Evolutionary conservation across 768 basidiomycete genomes (phyloP), one percentile per base, ranked within the genome.

Genomic region (Leccinum aurantiacum): DNA sequence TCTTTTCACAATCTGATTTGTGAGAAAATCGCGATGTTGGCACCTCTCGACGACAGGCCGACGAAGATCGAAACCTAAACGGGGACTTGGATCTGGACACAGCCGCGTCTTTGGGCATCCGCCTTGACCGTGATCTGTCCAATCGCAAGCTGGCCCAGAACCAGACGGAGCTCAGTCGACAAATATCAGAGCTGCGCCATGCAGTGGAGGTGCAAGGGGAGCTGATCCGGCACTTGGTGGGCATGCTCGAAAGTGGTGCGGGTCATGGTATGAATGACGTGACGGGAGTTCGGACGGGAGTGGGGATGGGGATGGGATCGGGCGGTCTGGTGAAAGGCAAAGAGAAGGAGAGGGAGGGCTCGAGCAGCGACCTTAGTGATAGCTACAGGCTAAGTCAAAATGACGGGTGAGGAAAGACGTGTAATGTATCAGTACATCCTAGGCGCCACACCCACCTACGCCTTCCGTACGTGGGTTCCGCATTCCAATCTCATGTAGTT

Each of bases 131-230:
- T 3, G 85, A 88, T 60, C 75, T 87, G 13, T 76, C 79, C 0
- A 87, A 87, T 58, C 72, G 80, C 35, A 88, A 88, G 65, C 76
- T 87, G 1, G 85, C 84, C 4, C 80, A 85, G 66, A 88, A 87
- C 61, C 87, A 88, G 68, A 80, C 80, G 9, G 87, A 87, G 70
- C 74, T 91, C 46, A 84, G 83, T 61, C 74, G 74, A 48, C 88
- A 91, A 73, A 87, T 91, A 49, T 72, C 77, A 9, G 85, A 86
- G 58, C 74, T 90, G 46, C 76, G 80, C 11, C 70, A 63, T 6
- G 76, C 80, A 7, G 78, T 90, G n/a, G 85, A 88, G 69, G 69
- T 68, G 57, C 89, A 91, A 63, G 83, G 83, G 3, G 75, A 75
- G 65, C 67, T 89, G 70, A 72, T 91, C 24, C 62, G 47, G 49